Percentiles rank a stretch among this genome's conserved stretches.
Conservation (phyloP, 73 alveolate genomes). For the Paraurostyla sp. region DNA sequence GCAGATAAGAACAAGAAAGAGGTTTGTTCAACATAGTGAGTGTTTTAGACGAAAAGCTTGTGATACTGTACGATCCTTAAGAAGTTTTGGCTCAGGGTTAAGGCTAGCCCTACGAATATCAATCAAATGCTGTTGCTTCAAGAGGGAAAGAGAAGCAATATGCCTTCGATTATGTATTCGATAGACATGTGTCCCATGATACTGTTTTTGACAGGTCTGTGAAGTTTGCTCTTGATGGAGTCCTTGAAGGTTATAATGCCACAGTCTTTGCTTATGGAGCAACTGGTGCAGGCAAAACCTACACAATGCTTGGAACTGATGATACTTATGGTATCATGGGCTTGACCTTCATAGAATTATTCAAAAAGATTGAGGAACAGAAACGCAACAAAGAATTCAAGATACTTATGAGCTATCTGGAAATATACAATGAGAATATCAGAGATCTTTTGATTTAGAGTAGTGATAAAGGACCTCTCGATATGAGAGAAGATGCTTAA, state of each 20-base stretch:
- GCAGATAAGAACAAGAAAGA: slow-evolving; percentile 77
- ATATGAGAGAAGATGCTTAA: slow-evolving; percentile 95
- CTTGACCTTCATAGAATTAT: slow-evolving; percentile 84
- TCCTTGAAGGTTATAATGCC: slow-evolving; percentile 96
- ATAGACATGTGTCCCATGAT: slow-evolving; percentile 79
- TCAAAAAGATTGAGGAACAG: slow-evolving; percentile 78
- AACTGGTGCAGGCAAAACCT: slow-evolving; percentile 90
- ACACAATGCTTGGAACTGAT: slow-evolving; percentile 91
- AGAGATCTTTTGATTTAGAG: slow-evolving; percentile 88
- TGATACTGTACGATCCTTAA: slow-evolving; percentile 85
- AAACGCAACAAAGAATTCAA: slow-evolving; percentile 83
- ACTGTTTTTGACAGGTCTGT: slow-evolving; percentile 94
- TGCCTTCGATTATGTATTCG: slow-evolving; percentile 91
- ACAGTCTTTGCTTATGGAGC: slow-evolving; percentile 99
- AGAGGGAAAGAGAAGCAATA: slow-evolving; percentile 84
- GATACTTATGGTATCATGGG: slow-evolving; percentile 93
- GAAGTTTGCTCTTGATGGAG: slow-evolving; percentile 93
- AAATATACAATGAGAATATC: slow-evolving; percentile 94
- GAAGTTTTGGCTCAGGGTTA: slow-evolving; percentile 76
- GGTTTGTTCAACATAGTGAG: slow-evolving; percentile 79
- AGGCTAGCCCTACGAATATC: slow-evolving; percentile 28
- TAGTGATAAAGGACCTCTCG: slow-evolving; percentile 78
- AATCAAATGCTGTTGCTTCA: not conserved
- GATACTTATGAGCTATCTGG: slow-evolving; percentile 93
- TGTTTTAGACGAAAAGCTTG: slow-evolving; percentile 81